phyloP scores from a whole-genome alignment of 306 rosid genomes.

The Canavalia gladiata region DNA sequence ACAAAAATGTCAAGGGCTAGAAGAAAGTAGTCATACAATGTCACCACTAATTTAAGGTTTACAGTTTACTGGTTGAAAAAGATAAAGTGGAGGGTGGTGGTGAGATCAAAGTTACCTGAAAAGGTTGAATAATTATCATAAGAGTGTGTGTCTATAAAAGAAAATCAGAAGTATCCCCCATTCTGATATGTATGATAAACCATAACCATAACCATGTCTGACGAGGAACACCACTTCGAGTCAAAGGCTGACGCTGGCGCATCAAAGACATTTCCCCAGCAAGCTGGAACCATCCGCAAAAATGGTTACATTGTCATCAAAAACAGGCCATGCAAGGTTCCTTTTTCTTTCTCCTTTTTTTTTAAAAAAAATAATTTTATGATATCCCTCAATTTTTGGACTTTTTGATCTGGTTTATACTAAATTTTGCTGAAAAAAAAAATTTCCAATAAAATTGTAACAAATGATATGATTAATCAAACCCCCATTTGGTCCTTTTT shows the following conservation, averaged over 20 bases:
- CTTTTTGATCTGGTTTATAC: not conserved
- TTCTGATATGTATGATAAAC: not conserved
- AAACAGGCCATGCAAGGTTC: conserved; percentile 95
- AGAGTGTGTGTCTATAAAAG: not conserved
- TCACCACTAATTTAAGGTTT: too few relatives aligned
- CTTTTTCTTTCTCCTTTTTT: not conserved
- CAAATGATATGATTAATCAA: conserved; percentile 13
- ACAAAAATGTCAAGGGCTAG: too few relatives aligned
- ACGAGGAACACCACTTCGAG: conserved; percentile 99
- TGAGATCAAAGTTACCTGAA: too few relatives aligned
- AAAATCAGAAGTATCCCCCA: not conserved
- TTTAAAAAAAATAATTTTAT: not conserved
- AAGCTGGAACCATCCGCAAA: conserved; percentile 96
- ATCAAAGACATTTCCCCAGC: conserved; percentile 95
- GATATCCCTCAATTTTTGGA: not conserved
- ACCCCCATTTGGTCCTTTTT: conserved; percentile 1
- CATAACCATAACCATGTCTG: conserved; percentile 64
- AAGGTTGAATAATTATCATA: too few relatives aligned
- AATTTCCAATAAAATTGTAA: not conserved
- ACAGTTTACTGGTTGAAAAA: too few relatives aligned
- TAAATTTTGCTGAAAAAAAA: not conserved
- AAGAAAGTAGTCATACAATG: too few relatives aligned
- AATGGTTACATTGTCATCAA: conserved; percentile 93
- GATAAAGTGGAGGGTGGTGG: too few relatives aligned
- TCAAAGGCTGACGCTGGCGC: conserved; percentile 98